Conservation (phyloP, 1,284 basidiomycete species). For the Cutaneotrichosporon cavernicola region DNA sequence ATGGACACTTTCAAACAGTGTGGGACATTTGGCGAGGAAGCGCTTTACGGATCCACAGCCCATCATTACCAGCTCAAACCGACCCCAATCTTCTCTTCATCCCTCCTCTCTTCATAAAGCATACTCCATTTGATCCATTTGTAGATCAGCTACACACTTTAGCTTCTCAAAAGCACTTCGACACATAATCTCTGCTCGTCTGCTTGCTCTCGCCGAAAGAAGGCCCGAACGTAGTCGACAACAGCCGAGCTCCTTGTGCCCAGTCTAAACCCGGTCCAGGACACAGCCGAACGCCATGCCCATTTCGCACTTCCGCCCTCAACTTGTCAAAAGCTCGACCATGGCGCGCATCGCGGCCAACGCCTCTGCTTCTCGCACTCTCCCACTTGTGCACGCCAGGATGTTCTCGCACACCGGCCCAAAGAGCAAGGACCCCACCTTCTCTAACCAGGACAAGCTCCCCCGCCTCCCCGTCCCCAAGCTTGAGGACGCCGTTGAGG, state of each 20-base stretch:
- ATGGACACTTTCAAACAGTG: too few relatives aligned
- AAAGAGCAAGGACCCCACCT: constrained; percentile 53
- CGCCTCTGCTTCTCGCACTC: background rate
- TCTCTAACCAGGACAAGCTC: constrained; percentile 50
- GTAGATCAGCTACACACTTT: background rate
- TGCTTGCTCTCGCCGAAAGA: background rate
- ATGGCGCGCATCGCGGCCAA: constrained; percentile 7
- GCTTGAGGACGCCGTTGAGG: constrained; percentile 71
- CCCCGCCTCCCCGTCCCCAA: constrained; percentile 83
- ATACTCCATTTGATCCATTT: background rate
- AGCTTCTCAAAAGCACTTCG: background rate
- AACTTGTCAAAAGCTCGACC: constrained; percentile 12
- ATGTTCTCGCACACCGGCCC: constrained; percentile 34
- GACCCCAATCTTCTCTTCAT: background rate
- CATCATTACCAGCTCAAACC: background rate
- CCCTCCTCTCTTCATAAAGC: background rate
- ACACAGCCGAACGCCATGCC: constrained; percentile 17
- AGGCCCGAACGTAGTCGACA: background rate
- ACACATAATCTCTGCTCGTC: background rate
- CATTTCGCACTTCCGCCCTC: constrained; percentile 9
- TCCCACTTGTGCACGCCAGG: constrained; percentile 17
- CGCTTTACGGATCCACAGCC: background rate
- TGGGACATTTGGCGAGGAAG: background rate
- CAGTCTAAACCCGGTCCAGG: constrained; percentile 6
- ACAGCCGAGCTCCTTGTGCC: constrained; percentile 7